A percentile compares a stretch with the other conserved stretches of the same genome.
phyloP scores from a whole-genome alignment of 1,284 basidiomycete genomes.

The Apiotrichum domesticum region DNA sequence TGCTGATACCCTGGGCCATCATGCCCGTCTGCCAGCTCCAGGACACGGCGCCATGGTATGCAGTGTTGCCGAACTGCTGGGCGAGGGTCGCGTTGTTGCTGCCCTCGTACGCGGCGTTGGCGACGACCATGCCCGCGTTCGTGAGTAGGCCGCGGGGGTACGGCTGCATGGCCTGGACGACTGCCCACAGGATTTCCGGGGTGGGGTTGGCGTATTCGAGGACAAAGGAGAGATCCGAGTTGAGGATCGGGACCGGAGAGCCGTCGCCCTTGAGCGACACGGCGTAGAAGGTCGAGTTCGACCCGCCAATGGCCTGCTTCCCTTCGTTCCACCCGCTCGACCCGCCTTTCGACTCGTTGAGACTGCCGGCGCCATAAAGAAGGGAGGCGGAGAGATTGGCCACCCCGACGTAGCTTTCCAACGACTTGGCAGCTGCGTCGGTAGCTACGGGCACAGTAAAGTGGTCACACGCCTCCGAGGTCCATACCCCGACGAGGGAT shows the following conservation, averaged over 20 bases:
- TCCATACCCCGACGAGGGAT: conserved; percentile 46
- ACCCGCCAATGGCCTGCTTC: conserved; percentile 13
- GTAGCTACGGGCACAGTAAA: conserved; percentile 49
- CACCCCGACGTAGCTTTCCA: conserved; percentile 47
- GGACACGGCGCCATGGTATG: conserved; percentile 51
- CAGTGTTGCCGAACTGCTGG: conserved; percentile 39
- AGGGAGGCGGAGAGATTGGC: conserved; percentile 45
- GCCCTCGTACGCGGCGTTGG: conserved; percentile 49
- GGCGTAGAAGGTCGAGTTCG: conserved; percentile 35
- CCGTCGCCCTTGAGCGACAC: conserved; percentile 42
- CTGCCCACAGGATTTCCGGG: conserved; percentile 39
- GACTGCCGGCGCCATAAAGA: conserved; percentile 21
- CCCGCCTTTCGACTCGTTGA: conserved; percentile 13
- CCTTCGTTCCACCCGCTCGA: conserved; percentile 12
- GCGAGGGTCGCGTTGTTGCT: conserved; percentile 36
- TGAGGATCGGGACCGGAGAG: conserved; percentile 40
- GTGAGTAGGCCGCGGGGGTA: conserved; percentile 45
- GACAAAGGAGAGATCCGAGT: conserved; percentile 49
- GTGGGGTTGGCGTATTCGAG: conserved; percentile 46
- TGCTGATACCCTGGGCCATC: conserved; percentile 49
- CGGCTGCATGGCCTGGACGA: conserved; percentile 47
- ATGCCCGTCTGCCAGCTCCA: conserved; percentile 51
- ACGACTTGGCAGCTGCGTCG: conserved; percentile 36
- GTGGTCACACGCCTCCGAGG: conserved; percentile 44
- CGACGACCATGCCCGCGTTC: conserved; percentile 45